Conservation (phyloP, 495 filamentous ascomycete species). For the Saxophila tyrrhenica region DNA sequence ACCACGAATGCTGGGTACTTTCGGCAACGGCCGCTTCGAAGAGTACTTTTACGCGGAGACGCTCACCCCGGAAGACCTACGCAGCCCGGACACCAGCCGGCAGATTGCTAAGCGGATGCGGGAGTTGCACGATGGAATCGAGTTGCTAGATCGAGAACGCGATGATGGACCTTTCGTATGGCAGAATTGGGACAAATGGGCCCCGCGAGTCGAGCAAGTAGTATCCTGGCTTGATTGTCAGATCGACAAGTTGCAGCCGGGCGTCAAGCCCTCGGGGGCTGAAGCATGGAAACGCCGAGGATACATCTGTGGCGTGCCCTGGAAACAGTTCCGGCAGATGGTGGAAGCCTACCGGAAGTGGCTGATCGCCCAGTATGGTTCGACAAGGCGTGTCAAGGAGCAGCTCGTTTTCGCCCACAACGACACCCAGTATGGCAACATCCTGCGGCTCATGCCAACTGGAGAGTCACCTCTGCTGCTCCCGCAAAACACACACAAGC, state of each 20-base stretch:
- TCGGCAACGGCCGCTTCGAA: slow-evolving; percentile 92
- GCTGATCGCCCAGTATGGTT: slow-evolving; percentile 61
- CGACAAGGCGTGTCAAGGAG: slow-evolving; percentile 51
- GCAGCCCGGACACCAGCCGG: slow-evolving; percentile 68
- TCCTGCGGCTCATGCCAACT: slow-evolving; percentile 75
- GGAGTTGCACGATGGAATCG: slow-evolving; percentile 88
- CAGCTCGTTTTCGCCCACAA: slow-evolving; percentile 91
- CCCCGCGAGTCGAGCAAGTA: slow-evolving; percentile 64
- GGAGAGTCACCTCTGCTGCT: slow-evolving; percentile 79
- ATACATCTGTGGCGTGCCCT: slow-evolving; percentile 73
- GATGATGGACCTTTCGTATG: slow-evolving; percentile 71
- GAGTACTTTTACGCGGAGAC: slow-evolving; percentile 77
- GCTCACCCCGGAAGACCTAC: slow-evolving; percentile 64
- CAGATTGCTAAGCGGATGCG: slow-evolving; percentile 98
- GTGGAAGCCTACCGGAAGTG: slow-evolving; percentile 70
- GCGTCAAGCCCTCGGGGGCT: slow-evolving; percentile 21
- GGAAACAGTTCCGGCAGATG: slow-evolving; percentile 62
- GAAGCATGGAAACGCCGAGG: slow-evolving; percentile 57
- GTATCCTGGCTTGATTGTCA: slow-evolving; percentile 66
- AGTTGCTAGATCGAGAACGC: slow-evolving; percentile 66
- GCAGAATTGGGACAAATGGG: slow-evolving; percentile 94
- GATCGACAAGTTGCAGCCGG: slow-evolving; percentile 35
- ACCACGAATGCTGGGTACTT: slow-evolving; percentile 84
- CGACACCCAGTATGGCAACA: slow-evolving; percentile 98
- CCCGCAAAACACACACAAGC: slow-evolving; percentile 85